Base-by-base conservation (phyloP, 2,329 filamentous ascomycete species). In the Dactylellina parvicollis region DNA sequence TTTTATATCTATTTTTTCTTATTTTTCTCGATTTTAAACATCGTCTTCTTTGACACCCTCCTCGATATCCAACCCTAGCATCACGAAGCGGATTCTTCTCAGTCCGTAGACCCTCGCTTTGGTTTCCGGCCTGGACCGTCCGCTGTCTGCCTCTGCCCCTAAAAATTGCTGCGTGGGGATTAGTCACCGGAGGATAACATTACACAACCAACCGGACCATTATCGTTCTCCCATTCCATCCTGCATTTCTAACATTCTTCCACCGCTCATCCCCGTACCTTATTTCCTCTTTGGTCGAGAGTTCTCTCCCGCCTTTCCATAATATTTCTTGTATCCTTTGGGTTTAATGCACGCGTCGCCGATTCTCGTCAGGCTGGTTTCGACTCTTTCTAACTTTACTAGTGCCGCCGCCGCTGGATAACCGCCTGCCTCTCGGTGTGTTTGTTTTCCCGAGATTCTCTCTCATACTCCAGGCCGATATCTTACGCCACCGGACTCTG, bases 321-420 rank as follows among this genome's bases (percentile, higher is more conserved):
- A 36, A n/a, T 30, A 38, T 14, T 16, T 22, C 9, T 70, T 20
- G 9, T 42, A 47, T 54, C 40, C 46, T 49, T 65, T 61, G 56
- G 36, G 69, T 73, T 73, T 73, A 65, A 73, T 73, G 69, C 69
- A 73, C 69, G 69, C 69, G 69, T 73, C 69, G 69, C 55, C 46
- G 54, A 42, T 66, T 61, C 30, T 40, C 47, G 18, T 44, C 22
- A 66, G 44, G 28, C 36, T 54, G 44, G 60, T 73, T 61, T 60
- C 60, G 57, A 66, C 44, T 30, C 34, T 60, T 61, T 73, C 69
- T 73, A 38, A 73, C 69, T 57, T 66, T 38, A 46, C 12, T 50
- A 67, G 47, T 52, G 36, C 42, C 42, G 61, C 52, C 44, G 46
- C 50, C 55, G 60, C 60, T 66, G 69, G 69, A 66, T 66, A 66